phyloP scores from a whole-genome alignment of 768 basidiomycete genomes.

The Naganishia onofrii region DNA sequence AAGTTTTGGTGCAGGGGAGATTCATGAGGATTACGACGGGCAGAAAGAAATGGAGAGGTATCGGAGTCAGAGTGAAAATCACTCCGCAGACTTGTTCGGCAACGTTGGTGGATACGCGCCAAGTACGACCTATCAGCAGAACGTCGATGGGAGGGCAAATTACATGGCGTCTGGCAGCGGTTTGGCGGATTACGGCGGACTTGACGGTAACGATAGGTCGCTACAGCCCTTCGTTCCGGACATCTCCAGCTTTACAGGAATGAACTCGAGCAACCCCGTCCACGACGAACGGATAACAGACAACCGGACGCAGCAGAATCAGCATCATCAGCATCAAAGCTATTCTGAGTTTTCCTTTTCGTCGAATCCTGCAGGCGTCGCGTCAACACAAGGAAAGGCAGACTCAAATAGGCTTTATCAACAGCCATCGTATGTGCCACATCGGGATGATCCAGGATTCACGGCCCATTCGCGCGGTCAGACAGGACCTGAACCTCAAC shows the following conservation, averaged over 20 bases:
- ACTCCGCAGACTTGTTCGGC: neutral
- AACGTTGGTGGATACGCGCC: neutral
- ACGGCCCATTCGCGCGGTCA: neutral
- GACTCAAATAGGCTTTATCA: neutral
- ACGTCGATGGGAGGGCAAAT: neutral
- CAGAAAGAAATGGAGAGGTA: neutral
- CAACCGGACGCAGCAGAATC: neutral
- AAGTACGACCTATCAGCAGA: neutral
- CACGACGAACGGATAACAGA: neutral
- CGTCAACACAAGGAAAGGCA: neutral
- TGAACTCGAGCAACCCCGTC: neutral
- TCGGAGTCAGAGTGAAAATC: neutral
- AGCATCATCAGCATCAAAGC: neutral
- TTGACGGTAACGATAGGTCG: neutral
- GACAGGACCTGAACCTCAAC: neutral
- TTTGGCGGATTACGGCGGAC: neutral
- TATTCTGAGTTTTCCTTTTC: neutral
- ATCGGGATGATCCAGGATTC: neutral
- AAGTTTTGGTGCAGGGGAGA: neutral
- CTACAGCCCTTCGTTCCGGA: slow-evolving; percentile 7
- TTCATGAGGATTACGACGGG: neutral
- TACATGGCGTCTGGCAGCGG: neutral
- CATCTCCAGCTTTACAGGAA: neutral
- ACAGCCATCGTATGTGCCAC: neutral
- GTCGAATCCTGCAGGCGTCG: neutral